Conservation (phyloP, 2,329 filamentous ascomycete species). For the Chalaropsis thielavioides region DNA sequence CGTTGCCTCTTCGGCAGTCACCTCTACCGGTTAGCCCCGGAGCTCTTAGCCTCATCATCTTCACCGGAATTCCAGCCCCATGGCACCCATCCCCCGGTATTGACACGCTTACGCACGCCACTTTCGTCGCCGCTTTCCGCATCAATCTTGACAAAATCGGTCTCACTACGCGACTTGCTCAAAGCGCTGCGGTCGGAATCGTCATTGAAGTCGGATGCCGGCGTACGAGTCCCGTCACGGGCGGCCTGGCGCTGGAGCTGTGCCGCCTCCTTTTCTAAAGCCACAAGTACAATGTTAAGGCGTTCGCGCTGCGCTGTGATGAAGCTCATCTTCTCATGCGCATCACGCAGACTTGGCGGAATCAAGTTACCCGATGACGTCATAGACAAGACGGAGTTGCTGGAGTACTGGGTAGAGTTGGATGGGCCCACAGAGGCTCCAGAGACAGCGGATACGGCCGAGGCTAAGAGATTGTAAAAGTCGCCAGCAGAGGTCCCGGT, state of each 20-base stretch:
- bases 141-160: conserved; percentile 80
- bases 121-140: conserved; percentile 52
- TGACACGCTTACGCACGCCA: conserved; percentile 26
- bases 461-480: conserved; percentile 63
- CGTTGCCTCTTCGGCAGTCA: background rate
- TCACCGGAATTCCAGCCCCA: conserved; percentile 30
- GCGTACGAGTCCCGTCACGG: conserved; percentile 10
- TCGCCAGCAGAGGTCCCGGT: conserved; percentile 40
- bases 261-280: conserved; percentile 65
- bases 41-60: conserved; percentile 24
- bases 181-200: conserved; percentile 37
- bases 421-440: conserved; percentile 27
- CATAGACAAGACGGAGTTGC: background rate
- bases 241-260: conserved; percentile 34
- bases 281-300: conserved; percentile 57
- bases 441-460: conserved; percentile 52
- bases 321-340: conserved; percentile 55
- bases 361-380: conserved; percentile 39
- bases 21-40: conserved; percentile 27
- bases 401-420: conserved; percentile 21
- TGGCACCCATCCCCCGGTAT: conserved; percentile 33
- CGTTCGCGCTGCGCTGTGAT: conserved; percentile 67
- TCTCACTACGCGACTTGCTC: conserved; percentile 71
- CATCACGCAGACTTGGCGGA: conserved; percentile 50
- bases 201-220: conserved; percentile 14